Base-by-base conservation (phyloP, 2,329 filamentous ascomycete species). In the Diaporthe citriasiana region DNA sequence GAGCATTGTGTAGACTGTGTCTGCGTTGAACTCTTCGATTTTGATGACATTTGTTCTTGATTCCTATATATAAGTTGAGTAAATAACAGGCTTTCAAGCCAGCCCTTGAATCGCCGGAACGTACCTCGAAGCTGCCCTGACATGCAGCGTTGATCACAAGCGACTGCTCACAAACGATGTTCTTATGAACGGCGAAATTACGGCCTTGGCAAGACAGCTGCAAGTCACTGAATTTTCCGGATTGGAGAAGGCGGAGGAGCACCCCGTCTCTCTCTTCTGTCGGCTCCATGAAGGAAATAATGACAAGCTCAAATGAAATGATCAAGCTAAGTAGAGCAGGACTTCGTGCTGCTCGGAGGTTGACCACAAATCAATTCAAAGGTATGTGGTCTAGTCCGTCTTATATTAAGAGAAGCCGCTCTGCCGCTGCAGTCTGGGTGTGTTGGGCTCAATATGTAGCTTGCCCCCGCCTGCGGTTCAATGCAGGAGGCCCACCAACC, bases 91-190 rank as follows among this genome's bases (percentile, higher is more conserved):
- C 12, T 25, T 13, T 25, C 9, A 4, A 35, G 13, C 0, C 6
- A 35, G n/a, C 12, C 13, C 6, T 0, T 42, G 5, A 4, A 60
- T 0, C 3, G 12, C 3, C 3, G 19, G 3, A 4, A 7, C 40
- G 12, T 13, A 63, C 59, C 40, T 63, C 25, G 9, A 63, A 63
- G 17, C 22, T 25, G 13, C 59, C 38, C 40, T 47, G 25, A 3
- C 40, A 63, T 8, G 0, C 59, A 17, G 59, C 25, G 19, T 3
- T 45, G 3, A 63, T 13, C 1, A 47, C 59, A 1, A 17, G 40
- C 0, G 59, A 63, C 40, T 63, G 59, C 9, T 25, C 1, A 4
- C 59, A 63, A 9, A 63, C 17, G 3, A 63, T 47, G 4, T 25
- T 25, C 19, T 63, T 63, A 5, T 63, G 59, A 12, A 63, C 59